Percentiles rank a stretch among this genome's conserved stretches.
Evolutionary conservation across 352 stramenopile genomes (phyloP).

Genomic region (Phytopythium mirpurense): DNA sequence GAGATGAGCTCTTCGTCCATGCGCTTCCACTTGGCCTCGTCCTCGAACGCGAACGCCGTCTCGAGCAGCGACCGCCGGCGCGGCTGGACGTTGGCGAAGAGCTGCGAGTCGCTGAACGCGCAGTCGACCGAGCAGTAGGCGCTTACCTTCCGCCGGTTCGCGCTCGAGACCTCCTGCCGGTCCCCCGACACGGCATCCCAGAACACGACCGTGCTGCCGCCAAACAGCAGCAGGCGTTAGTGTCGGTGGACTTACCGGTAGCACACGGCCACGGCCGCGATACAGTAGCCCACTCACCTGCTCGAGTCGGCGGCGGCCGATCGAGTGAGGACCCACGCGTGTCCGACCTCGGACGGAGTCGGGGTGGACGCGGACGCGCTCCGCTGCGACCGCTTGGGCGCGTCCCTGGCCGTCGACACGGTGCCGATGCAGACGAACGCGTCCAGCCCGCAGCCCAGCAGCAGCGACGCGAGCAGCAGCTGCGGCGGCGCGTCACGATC

Average conservation of each 20-base stretch:
- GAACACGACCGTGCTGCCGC: slow-evolving; percentile 30
- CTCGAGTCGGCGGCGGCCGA: slow-evolving; percentile 16
- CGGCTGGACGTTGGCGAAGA: slow-evolving; percentile 77
- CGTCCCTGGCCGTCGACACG: slow-evolving; percentile 32
- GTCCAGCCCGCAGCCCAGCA: slow-evolving; percentile 86
- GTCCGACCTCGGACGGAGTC: slow-evolving; percentile 34
- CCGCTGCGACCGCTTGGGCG: slow-evolving; percentile 4
- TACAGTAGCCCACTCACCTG: slow-evolving; percentile 4
- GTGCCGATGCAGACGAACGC: slow-evolving; percentile 86
- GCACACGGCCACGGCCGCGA: no score
- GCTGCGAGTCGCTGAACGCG: slow-evolving; percentile 67
- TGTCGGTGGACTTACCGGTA: no score
- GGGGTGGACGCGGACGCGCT: not conserved
- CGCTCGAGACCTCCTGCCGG: slow-evolving; percentile 24
- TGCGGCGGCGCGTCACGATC: no score
- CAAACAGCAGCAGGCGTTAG: no score
- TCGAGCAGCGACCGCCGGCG: slow-evolving; percentile 36
- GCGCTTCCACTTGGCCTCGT: slow-evolving; percentile 54
- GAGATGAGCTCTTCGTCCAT: slow-evolving; percentile 47
- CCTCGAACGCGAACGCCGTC: slow-evolving; percentile 51
- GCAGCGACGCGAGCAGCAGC: slow-evolving; percentile 79
- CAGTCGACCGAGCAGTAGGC: slow-evolving; percentile 77
- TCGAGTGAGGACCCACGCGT: slow-evolving; percentile 79
- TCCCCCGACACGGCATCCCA: slow-evolving; percentile 78
- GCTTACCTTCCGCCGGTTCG: slow-evolving; percentile 1